Percentiles rank a stretch among this genome's conserved stretches.
These are phyloP conservation scores for Lachnellula suecica DNA, from an alignment of 2,329 filamentous ascomycete species.

Conservation along the genomic window DNA sequence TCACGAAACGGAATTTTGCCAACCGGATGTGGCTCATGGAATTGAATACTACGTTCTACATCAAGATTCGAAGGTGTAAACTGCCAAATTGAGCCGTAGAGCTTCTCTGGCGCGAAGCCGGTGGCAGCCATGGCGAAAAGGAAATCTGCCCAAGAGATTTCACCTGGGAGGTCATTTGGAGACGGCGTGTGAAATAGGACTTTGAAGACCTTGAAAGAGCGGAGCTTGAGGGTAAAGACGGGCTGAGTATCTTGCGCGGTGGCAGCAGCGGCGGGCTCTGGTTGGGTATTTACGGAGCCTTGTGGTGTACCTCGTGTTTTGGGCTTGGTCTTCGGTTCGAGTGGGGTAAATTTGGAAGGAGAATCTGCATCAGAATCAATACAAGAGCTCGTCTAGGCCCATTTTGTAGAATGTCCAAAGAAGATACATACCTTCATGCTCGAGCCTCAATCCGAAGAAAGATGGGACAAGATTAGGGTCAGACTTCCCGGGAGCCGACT, in stretches of 20 bases:
- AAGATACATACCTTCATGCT: too few species aligned
- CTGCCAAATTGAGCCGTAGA: conserved; percentile 62
- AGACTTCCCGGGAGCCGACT: neutral
- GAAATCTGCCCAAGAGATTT: conserved; percentile 53
- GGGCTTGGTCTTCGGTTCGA: conserved; percentile 24
- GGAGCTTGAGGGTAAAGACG: conserved; percentile 35
- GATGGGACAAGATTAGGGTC: too few species aligned
- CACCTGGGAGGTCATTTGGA: conserved; percentile 40
- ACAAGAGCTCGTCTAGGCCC: too few species aligned
- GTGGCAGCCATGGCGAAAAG: conserved; percentile 48
- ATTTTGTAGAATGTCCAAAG: too few species aligned
- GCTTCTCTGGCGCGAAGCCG: conserved; percentile 53
- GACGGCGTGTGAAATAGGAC: conserved; percentile 40
- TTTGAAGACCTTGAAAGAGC: conserved; percentile 42
- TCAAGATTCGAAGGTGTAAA: conserved; percentile 44
- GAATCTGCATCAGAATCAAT: too few species aligned
- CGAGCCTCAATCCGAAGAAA: too few species aligned
- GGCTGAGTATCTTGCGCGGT: conserved; percentile 22
- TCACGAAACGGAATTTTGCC: conserved; percentile 48
- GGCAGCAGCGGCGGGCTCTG: neutral
- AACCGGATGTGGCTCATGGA: conserved; percentile 59
- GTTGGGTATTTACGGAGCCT: neutral
- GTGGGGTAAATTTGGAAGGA: conserved; percentile 1
- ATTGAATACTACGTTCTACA: conserved; percentile 51
- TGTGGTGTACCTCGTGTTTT: conserved; percentile 23